Base-by-base conservation (phyloP, 2,329 filamentous ascomycete species). In the Sphaerulina musiva region DNA sequence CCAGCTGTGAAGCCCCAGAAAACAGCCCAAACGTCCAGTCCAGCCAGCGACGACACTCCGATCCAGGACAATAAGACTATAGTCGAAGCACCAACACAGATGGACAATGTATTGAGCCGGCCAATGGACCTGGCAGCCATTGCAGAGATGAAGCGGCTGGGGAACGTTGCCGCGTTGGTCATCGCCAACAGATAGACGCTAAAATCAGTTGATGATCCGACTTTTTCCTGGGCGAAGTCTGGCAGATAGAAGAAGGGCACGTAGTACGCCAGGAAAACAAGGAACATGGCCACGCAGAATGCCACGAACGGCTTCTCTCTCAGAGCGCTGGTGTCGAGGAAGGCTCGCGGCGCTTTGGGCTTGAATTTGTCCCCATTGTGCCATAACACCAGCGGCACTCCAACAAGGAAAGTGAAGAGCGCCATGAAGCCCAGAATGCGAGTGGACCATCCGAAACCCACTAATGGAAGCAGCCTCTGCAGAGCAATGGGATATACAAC, bases 161-260 rank as follows among this genome's bases (percentile, higher is more conserved):
- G 73, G 7, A 69, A 62, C n/a, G 61, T 67, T 2, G 81, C 78
- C 0, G 75, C 80, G 64, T 89, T 88, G 60, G 87, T 73, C 54
- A 88, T 82, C 1, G 84, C 76, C 1, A 87, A 69, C 9, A 44
- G 32, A 17, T 51, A 51, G 40, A 44, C 43, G 9, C 23, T 23
- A 8, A 51, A n/a, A 39, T 44, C 48, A 6, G 14, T 11, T 9
- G 48, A 51, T n/a, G 31, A 17, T 9, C 26, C 10, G 3, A 72
- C 57, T 53, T 74, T 70, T 46, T 70, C 70, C 0, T 62, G 59
- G 4, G 86, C 72, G 61, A 86, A 87, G 29, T 20, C 51, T 38
- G 72, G 69, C 53, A 71, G 73, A 59, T 73, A 74, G 65, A 81
- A 80, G 14, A 82, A 68, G 17, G 79, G 78, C 17, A 76, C 75